phyloP scores from a whole-genome alignment of 305 asterid species.

The Fraxinus xanthoxyloides region DNA sequence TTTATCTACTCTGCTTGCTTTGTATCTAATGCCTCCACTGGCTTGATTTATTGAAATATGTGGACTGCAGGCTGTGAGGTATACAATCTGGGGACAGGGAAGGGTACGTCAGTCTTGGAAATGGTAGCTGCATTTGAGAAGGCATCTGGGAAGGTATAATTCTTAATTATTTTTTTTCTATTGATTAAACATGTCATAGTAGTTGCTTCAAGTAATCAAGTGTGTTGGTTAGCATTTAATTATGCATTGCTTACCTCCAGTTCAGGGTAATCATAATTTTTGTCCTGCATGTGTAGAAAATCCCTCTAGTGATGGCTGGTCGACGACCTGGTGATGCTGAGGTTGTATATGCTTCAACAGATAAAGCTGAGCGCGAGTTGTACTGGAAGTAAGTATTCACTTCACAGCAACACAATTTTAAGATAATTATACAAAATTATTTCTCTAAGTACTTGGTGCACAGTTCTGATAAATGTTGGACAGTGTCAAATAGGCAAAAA shows the following conservation, averaged over 20 bases:
- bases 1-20: neutral
- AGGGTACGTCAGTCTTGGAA: slow-evolving; percentile 53
- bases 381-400: slow-evolving; percentile 74
- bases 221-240: neutral
- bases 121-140: slow-evolving; percentile 58
- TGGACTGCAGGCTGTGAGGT: slow-evolving; percentile 41
- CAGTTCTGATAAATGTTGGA: neutral
- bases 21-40: neutral
- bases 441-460: neutral
- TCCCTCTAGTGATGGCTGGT: slow-evolving; percentile 48
- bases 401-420: neutral
- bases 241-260: neutral
- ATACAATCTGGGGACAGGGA: slow-evolving; percentile 49
- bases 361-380: slow-evolving; percentile 66
- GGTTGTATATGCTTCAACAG: slow-evolving; percentile 64
- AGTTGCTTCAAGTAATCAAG: too few relatives aligned
- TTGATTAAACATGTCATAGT: neutral
- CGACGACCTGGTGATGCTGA: slow-evolving; percentile 95
- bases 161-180: neutral
- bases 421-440: neutral
- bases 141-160: slow-evolving; percentile 48
- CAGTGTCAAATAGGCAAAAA: neutral
- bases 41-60: slow-evolving; percentile 1
- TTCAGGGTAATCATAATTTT: neutral
- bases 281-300: slow-evolving; percentile 29